Evolutionary conservation across 192 early-diverging fungal genomes (phyloP).

Genomic region (Backusella circina): DNA sequence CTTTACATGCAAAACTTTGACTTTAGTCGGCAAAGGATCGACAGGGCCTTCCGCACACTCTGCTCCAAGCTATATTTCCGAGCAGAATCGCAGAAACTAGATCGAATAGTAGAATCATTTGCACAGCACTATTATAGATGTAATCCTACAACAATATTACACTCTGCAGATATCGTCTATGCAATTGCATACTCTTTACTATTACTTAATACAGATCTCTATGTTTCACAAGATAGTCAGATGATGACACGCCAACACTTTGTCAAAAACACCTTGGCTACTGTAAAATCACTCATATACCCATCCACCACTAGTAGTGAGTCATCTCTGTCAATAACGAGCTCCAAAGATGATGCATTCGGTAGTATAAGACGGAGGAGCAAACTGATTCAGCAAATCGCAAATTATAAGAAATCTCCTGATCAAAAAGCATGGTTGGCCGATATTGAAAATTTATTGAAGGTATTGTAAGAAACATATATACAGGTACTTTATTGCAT

Average conservation of each 20-base stretch:
- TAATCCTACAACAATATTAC: slow-evolving; percentile 46
- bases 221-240: slow-evolving; percentile 64
- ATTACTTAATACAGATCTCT: slow-evolving; percentile 89
- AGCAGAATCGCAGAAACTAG: slow-evolving; percentile 88
- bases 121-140: slow-evolving; percentile 76
- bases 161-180: slow-evolving; percentile 73
- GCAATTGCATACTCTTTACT: slow-evolving; percentile 81
- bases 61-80: slow-evolving; percentile 73
- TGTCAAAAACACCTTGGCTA: slow-evolving; percentile 61
- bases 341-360: not conserved
- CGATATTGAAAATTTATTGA: slow-evolving; percentile 8
- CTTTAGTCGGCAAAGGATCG: slow-evolving; percentile 64
- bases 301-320: not conserved
- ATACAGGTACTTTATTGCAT: not conserved
- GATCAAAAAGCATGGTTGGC: not conserved
- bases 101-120: slow-evolving; percentile 79
- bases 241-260: slow-evolving; percentile 75
- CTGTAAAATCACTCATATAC: not conserved
- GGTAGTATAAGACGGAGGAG: not conserved
- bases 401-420: not conserved
- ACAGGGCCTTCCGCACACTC: slow-evolving; percentile 61
- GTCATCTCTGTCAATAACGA: not conserved
- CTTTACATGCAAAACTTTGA: slow-evolving; percentile 77
- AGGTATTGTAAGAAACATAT: not conserved
- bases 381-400: not conserved